These are phyloP conservation scores for Viola pubescens DNA, from an alignment of 441 rosid genomes.

Conservation along the genomic window DNA sequence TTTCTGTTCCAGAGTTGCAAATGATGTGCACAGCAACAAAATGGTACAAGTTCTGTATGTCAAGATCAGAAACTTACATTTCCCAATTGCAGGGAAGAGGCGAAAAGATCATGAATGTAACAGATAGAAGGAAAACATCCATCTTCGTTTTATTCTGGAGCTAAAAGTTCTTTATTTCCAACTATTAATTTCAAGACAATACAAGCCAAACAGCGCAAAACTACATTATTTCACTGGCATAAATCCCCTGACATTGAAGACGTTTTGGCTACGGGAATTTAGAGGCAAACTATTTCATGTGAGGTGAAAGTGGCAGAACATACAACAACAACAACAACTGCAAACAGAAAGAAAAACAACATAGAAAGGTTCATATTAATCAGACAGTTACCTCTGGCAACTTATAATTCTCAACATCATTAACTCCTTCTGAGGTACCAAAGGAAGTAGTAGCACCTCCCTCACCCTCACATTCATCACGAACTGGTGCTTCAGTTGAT, in stretches of 20 bases:
- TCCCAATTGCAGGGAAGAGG: background rate
- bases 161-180: background rate
- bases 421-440: constrained; percentile 24
- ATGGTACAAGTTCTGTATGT: background rate
- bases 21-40: background rate
- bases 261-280: constrained; percentile 11
- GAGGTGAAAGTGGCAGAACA: constrained; percentile 8
- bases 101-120: background rate
- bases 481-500: constrained; percentile 24
- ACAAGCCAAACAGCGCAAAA: constrained; percentile 7
- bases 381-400: constrained; percentile 65
- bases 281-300: constrained; percentile 7
- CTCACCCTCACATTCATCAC: constrained; percentile 18
- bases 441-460: background rate
- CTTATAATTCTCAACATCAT: constrained; percentile 26
- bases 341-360: constrained; percentile 5
- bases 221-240: constrained; percentile 7
- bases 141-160: background rate
- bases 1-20: background rate
- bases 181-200: constrained; percentile 10
- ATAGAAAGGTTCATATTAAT: constrained; percentile 28
- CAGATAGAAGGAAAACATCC: background rate
- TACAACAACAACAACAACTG: background rate
- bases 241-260: constrained; percentile 4
- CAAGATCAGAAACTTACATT: background rate